A percentile compares a stretch with the other conserved stretches of the same genome.
These are phyloP conservation scores for Collybia sordida DNA, from an alignment of 768 basidiomycete genomes.

Conservation along the genomic window DNA sequence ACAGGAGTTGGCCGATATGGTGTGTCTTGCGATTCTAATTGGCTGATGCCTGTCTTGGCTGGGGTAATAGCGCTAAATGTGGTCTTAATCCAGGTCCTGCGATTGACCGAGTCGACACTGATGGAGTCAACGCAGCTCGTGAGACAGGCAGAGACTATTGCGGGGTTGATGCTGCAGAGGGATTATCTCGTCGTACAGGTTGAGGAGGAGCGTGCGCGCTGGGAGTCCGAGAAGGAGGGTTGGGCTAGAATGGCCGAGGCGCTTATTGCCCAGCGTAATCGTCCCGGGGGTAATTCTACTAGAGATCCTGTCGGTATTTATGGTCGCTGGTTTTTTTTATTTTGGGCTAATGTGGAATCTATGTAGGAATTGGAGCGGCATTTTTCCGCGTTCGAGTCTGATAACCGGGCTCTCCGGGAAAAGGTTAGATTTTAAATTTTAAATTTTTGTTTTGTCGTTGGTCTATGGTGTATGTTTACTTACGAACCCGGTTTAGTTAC, in stretches of 20 bases:
- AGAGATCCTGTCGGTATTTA: slow-evolving; percentile 12
- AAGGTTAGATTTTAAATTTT: slow-evolving; percentile 55
- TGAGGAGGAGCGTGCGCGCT: slow-evolving; percentile 59
- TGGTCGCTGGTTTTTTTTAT: slow-evolving; percentile 1
- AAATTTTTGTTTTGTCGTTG: not conserved
- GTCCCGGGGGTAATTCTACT: slow-evolving; percentile 21
- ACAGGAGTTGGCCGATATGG: slow-evolving; percentile 59
- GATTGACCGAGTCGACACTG: slow-evolving; percentile 38
- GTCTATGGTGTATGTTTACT: slow-evolving; percentile 1
- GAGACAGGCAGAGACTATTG: slow-evolving; percentile 63
- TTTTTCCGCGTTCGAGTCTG: slow-evolving; percentile 49
- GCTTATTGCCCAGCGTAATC: slow-evolving; percentile 50
- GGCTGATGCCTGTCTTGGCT: not conserved
- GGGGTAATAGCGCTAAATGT: slow-evolving; percentile 1
- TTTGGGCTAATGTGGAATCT: slow-evolving; percentile 5
- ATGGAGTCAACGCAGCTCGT: slow-evolving; percentile 46
- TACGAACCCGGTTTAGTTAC: slow-evolving; percentile 39
- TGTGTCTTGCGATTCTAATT: slow-evolving; percentile 29
- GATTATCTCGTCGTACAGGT: slow-evolving; percentile 52
- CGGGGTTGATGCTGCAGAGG: slow-evolving; percentile 53
- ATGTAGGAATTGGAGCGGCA: slow-evolving; percentile 62
- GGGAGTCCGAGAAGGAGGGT: slow-evolving; percentile 60
- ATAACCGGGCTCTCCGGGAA: slow-evolving; percentile 59
- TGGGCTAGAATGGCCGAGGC: slow-evolving; percentile 73
- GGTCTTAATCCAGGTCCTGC: slow-evolving; percentile 36